A percentile compares a stretch with the other conserved stretches of the same genome.
Evolutionary conservation across 352 stramenopile species (phyloP).

Genomic region (Phytophthora pini): DNA sequence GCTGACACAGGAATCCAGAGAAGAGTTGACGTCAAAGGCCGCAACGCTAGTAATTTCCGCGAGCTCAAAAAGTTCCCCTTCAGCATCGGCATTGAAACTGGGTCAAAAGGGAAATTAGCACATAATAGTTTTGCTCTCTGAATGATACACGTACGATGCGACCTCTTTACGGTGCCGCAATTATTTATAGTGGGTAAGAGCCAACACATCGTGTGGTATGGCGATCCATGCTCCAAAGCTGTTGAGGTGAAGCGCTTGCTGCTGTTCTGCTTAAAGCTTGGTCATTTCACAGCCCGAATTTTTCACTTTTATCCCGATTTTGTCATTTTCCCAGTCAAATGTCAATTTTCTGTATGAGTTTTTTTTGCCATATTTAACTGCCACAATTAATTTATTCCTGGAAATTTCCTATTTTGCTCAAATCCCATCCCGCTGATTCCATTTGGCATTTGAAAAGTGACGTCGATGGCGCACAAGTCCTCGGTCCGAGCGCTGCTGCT

Average conservation of each 20-base stretch:
- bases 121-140: background rate
- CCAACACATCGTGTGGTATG: constrained; percentile 66
- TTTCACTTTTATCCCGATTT: too few relatives aligned
- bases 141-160: constrained; percentile 53
- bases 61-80: constrained; percentile 61
- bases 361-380: background rate
- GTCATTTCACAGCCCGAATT: too few relatives aligned
- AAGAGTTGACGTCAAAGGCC: constrained; percentile 65
- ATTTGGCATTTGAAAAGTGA: constrained; percentile 42
- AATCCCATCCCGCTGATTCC: constrained; percentile 42
- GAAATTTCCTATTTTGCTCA: constrained; percentile 11
- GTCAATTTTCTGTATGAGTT: too few relatives aligned
- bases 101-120: constrained; percentile 14
- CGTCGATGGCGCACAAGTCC: constrained; percentile 27
- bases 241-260: constrained; percentile 38
- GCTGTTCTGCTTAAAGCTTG: too few relatives aligned
- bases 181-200: constrained; percentile 70
- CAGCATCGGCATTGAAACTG: constrained; percentile 69
- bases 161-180: constrained; percentile 59
- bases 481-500: constrained; percentile 28
- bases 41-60: constrained; percentile 58
- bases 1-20: constrained; percentile 73
- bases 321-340: too few relatives aligned
- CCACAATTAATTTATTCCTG: constrained; percentile 3
- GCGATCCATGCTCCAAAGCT: constrained; percentile 40